Evolutionary conservation across 495 filamentous ascomycete genomes (phyloP), one percentile per base, ranked within the genome.

Genomic region (Friedmanniomyces simplex): DNA sequence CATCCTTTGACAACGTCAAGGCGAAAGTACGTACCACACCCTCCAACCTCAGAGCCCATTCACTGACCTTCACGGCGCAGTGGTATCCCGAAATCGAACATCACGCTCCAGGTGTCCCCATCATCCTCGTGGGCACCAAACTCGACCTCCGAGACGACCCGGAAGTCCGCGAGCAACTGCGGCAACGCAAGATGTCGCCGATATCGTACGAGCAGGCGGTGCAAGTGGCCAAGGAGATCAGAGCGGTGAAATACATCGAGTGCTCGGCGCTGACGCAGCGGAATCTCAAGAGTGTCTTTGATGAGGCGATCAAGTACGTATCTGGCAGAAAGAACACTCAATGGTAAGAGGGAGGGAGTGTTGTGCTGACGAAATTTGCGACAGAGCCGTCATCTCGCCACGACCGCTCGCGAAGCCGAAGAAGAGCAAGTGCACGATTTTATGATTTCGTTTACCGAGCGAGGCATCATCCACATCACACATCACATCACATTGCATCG

Each of bases 11-110:
- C 69, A 96, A 96, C 81, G 91, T 98, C 68, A 87, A 87, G 72
- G 89, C 90, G 51, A 96, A 96, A 85, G 88, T 90, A 71, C 58
- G 79, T 65, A 41, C 62, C 39, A 56, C 14, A 7, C 50, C 28
- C 14, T 49, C 46, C 46, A 49, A 5, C 21, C 16, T 49, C 46
- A 28, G 4, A 28, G 13, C 3, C 13, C 24, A 32, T 18, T 4
- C 20, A 32, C 28, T 32, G 28, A 32, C 28, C 28, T 3, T 32
- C 10, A 32, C 28, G 10, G 3, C 28, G n/a, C 66, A 95, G 87
- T 98, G 93, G 93, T 88, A 82, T 67, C 93, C 93, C 41, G 94
- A 97, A 67, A 96, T 98, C 65, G 87, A 90, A 63, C 93, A 98
- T 66, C 93, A 96, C 66, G 93, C 93, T 25, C 93, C 93, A 20